Base-by-base conservation (phyloP, 1,284 basidiomycete genomes). In the Sanguinoderma infundibulare region DNA sequence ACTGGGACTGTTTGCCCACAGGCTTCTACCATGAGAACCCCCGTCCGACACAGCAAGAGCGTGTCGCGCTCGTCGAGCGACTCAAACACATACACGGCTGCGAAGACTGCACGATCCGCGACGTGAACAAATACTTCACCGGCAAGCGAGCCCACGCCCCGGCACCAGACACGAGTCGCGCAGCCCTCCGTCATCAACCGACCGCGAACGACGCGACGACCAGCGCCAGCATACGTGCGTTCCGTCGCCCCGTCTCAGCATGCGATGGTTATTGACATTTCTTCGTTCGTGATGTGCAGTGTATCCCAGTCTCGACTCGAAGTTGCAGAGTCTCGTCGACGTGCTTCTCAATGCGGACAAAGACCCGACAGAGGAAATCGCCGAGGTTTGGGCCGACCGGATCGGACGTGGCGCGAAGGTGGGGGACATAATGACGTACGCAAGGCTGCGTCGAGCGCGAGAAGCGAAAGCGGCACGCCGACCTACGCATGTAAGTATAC, bases 401-500 rank as follows among this genome's bases (percentile, higher is more conserved):
- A 26, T 66, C 15, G 62, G 61, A 1, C 26, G 22, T 7, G 52
- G 53, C 14, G 62, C 53, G 17, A 26, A 22, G 34, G 12, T 44
- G 14, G 26, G 38, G 5, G 62, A 66, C 46, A 64, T 66, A 44
- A 22, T 50, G 6, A 60, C 55, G 0, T 66, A 62, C 32, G 65
- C 62, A 15, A 36, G 50, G 2, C 50, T 61, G 3, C 52, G 47
- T 14, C 53, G 36, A 4, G 56, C 49, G 3, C 34, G 51, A 15
- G 38, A 22, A 6, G 3, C 34, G 51, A 15, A 42, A 22, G 10
- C 32, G 17, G 30, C 32, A 34, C 4, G 40, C 14, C 14, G 9
- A 2, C 32, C 17, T 12, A 35, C 32, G 4, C n/a, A n/a, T 28
- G 32, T 42, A 36, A 40, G 52, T 15, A 12, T 32, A 8, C 7